Conservation (phyloP, 257 asterid species). For the Gentiana dahurica region DNA sequence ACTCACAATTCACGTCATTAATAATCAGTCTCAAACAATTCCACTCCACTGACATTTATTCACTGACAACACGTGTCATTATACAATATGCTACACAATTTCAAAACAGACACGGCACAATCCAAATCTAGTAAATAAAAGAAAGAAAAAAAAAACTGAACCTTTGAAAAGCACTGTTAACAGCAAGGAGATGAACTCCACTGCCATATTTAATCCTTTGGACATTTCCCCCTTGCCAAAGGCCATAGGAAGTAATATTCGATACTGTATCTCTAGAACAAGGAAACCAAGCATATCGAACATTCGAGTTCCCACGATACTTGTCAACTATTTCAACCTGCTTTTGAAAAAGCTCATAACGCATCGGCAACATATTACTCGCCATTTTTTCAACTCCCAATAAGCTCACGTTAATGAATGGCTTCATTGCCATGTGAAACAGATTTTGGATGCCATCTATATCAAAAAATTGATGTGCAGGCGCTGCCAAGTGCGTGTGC, state of each 20-base stretch:
- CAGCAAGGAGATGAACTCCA: constrained; percentile 20
- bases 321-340: constrained; percentile 17
- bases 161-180: constrained; percentile 9
- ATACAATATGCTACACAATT: no score
- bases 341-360: constrained; percentile 21
- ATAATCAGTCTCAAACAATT: no score
- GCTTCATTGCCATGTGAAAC: constrained; percentile 14
- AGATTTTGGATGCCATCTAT: constrained; percentile 11
- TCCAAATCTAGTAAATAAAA: neutral
- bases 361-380: constrained; percentile 12
- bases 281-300: constrained; percentile 27
- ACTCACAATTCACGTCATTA: no score
- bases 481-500: neutral
- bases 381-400: constrained; percentile 12
- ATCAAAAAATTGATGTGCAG: neutral
- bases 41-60: no score
- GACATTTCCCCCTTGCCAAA: constrained; percentile 14
- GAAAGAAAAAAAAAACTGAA: neutral
- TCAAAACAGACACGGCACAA: no score
- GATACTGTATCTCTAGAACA: constrained; percentile 10
- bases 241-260: constrained; percentile 17
- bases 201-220: constrained; percentile 14
- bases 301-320: constrained; percentile 20
- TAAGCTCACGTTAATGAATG: constrained; percentile 1
- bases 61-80: no score